Evolutionary conservation across 345 rosid species (phyloP), one percentile per base, ranked within the genome.

Genomic region (Lumnitzera racemosa): DNA sequence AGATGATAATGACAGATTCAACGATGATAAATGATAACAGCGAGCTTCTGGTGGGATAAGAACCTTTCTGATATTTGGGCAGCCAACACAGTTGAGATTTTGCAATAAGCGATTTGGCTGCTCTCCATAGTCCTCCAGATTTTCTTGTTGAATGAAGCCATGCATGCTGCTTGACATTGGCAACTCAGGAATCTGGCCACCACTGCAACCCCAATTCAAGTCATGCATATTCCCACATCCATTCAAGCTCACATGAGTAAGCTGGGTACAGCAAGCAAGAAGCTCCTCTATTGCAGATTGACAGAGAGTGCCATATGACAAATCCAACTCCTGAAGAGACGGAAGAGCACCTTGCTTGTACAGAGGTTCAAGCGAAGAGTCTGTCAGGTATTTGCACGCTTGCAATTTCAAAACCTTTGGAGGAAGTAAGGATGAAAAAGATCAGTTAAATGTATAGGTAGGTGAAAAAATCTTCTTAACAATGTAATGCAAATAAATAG

Each of bases 171-270:
- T 49, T 17, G 49, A 67, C 49, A 68, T 67, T 23, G 71, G 71
- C 17, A 71, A 57, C 68, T 78, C 80, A 60, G 78, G 57, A 59
- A 57, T 75, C 55, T 67, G 81, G 57, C 68, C 81, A 73, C 69
- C 75, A 74, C 61, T 67, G 61, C 73, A 72, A 69, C 83, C 88
- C 99, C 97, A 94, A 69, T 88, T 82, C 54, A 94, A 86, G 80
- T 94, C 95, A 70, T 90, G 97, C 95, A 94, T 83, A 69, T 90
- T 94, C 50, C 71, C 77, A 69, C 96, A 94, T 63, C 96, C 99
- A 58, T 86, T 90, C 83, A 94, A 83, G 79, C 97, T 90, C 78
- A 90, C 67, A 64, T 88, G 99, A 58, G 95, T 94, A 64, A 94
- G 85, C 69, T 86, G 92, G 12, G 91, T 88, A 77, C 97, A 90